Evolutionary conservation across 768 basidiomycete species (phyloP), one percentile per base, ranked within the genome.

Genomic region (Ephemerocybe angulata): DNA sequence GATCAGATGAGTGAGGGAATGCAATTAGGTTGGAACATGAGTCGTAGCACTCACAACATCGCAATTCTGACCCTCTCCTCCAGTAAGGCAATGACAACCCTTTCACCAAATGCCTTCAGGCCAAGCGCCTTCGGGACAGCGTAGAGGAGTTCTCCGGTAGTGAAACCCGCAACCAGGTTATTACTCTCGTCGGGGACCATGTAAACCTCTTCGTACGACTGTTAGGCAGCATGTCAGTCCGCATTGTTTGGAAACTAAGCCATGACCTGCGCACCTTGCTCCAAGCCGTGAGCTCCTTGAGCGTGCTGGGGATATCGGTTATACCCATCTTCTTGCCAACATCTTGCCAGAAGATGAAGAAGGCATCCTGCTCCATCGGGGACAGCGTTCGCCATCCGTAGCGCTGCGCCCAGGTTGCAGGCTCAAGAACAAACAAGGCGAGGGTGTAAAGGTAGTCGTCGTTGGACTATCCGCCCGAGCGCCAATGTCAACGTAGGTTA

Each of bases 291-390:
- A 80, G 59, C 3, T 62, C 75, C 17, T 75, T 69, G 13, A 73
- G 37, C 2, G 68, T 71, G 1, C 68, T 68, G 1, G 80, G 81
- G 37, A 82, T 77, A 58, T 75, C 71, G 42, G 66, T 58, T 47
- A 82, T 81, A 5, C 70, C 66, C 80, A 82, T 80, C 46, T 72
- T 65, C 37, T 62, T 60, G 3, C 79, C 79, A 13, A 81, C 70
- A 57, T 80, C 78, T 1, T 43, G 40, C 78, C 79, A 82, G 56
- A 72, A 75, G 1, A 74, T 63, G 53, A 67, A 79, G 25, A 61
- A 70, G 8, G 78, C 75, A 44, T 80, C 65, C 19, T 65, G 55
- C 58, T 82, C 80, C 17, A 82, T 62, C 24, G 69, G 67, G 21
- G 79, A 79, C 17, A 76, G 63, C 2, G 62, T 33, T 6, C 79